Evolutionary conservation across 2,329 filamentous ascomycete species (phyloP).

Genomic region (Phialemonium atrogriseum): DNA sequence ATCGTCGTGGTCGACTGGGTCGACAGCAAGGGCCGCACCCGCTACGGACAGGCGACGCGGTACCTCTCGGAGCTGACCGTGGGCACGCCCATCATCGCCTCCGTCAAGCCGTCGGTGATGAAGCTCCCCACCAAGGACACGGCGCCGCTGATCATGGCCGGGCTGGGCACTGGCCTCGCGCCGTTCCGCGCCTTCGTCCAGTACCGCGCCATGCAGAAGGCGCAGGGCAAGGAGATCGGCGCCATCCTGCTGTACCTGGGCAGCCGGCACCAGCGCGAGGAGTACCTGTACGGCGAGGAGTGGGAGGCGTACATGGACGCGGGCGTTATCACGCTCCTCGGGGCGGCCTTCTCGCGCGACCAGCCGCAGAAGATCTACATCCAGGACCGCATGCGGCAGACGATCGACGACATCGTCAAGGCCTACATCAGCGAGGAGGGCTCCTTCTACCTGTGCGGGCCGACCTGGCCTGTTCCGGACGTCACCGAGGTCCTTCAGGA

Average conservation of each 20-base stretch:
- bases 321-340: conserved; percentile 88
- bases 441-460: conserved; percentile 93
- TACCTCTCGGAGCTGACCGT: conserved; percentile 73
- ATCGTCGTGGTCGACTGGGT: conserved; percentile 97
- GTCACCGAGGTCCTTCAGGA: conserved; percentile 91
- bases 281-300: conserved; percentile 97
- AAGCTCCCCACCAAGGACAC: conserved; percentile 86
- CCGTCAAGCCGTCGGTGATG: conserved; percentile 97
- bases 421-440: conserved; percentile 84
- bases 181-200: conserved; percentile 99
- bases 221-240: conserved; percentile 92
- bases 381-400: conserved; percentile 94
- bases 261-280: conserved; percentile 92
- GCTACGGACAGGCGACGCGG: conserved; percentile 86
- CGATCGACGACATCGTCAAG: conserved; percentile 69
- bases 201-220: conserved; percentile 95
- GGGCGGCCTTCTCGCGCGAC: conserved; percentile 90
- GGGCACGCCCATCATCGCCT: conserved; percentile 77
- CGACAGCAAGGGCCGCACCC: conserved; percentile 76
- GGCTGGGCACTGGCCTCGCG: conserved; percentile 92
- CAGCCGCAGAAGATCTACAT: conserved; percentile 99
- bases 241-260: conserved; percentile 93
- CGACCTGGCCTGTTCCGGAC: conserved; percentile 97
- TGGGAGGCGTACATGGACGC: conserved; percentile 98
- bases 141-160: conserved; percentile 96